phyloP scores from a whole-genome alignment of 2,329 filamentous ascomycete species.

The Mycosphaerella sp. region DNA sequence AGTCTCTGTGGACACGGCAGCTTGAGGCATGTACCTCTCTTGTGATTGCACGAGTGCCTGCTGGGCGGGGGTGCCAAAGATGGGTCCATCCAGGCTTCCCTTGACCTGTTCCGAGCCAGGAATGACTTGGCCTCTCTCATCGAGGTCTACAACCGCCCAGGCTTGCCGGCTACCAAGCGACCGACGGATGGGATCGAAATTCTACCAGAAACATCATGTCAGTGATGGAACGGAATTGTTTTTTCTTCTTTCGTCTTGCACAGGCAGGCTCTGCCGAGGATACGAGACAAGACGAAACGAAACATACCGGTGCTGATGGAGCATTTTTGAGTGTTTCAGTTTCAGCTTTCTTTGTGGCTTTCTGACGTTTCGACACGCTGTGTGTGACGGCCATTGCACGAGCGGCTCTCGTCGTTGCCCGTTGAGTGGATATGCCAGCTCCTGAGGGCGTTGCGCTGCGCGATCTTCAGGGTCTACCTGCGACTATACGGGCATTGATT shows the following conservation, averaged over 20 bases:
- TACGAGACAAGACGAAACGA: too few relatives aligned
- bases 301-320: background rate
- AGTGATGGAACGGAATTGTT: background rate
- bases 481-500: background rate
- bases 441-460: background rate
- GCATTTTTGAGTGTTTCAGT: background rate
- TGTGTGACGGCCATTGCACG: slow-evolving; percentile 9
- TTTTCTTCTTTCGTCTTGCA: background rate
- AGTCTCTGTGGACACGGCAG: background rate
- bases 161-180: slow-evolving; percentile 5
- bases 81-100: slow-evolving; percentile 8
- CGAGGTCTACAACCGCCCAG: slow-evolving; percentile 13
- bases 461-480: background rate
- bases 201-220: background rate
- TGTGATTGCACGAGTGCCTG: slow-evolving; percentile 4
- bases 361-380: background rate
- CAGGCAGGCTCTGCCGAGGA: background rate
- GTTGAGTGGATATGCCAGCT: slow-evolving; percentile 1
- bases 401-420: background rate
- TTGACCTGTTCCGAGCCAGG: slow-evolving; percentile 10
- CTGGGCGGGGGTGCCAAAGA: slow-evolving; percentile 4
- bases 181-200: slow-evolving; percentile 4
- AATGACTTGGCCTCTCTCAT: slow-evolving; percentile 13
- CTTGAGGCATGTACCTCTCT: background rate
- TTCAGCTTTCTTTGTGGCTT: background rate